Evolutionary conservation across 2,329 filamentous ascomycete genomes (phyloP), one percentile per base, ranked within the genome.

Genomic region (Chaetothyriales sp.): DNA sequence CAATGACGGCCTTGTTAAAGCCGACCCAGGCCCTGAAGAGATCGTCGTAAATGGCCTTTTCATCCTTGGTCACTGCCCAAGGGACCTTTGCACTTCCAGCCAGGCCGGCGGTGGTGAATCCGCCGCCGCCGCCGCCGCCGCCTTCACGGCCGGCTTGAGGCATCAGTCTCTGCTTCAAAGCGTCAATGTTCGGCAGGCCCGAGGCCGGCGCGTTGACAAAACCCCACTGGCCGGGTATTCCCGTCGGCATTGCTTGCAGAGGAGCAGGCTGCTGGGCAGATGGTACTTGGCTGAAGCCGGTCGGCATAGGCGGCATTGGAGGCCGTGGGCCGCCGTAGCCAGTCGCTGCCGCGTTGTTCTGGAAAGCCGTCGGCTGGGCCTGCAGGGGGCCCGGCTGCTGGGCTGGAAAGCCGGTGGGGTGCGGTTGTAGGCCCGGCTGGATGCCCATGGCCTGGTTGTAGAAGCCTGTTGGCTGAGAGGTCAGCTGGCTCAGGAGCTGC

Each of bases 31-130:
- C 89, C 58, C 83, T 86, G 75, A 98, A 98, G 33, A 97, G 80
- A 54, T 88, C 80, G 68, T 98, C 92, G 61, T 98, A 98, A 57
- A 94, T 85, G 55, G 86, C 90, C 75, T 98, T 98, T 69, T 98
- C 92, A 57, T 95, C 89, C 67, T 98, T 98, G 4, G 92, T 98
- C 54, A 98, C 92, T 15, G 92, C 89, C 92, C 92, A 98, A 0
- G 92, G 92, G 63, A 98, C 90, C 6, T 88, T 90, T 0, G 92
- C 92, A 69, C 94, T 97, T 49, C 92, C 92, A 57, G 88, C 83
- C 8, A 98, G 76, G 4, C 90, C 90, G 53, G 84, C 81, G 1
- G 89, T 90, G 6, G 87, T 94, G 62, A 86, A 97, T 18, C 74
- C 77, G 22, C n/a, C n/a, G n/a, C n/a, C n/a, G n/a, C n/a, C n/a